A percentile compares a stretch with the other conserved stretches of the same genome.
Conservation (phyloP, 2,329 filamentous ascomycete species). For the Neofusicoccum umdonicola region DNA sequence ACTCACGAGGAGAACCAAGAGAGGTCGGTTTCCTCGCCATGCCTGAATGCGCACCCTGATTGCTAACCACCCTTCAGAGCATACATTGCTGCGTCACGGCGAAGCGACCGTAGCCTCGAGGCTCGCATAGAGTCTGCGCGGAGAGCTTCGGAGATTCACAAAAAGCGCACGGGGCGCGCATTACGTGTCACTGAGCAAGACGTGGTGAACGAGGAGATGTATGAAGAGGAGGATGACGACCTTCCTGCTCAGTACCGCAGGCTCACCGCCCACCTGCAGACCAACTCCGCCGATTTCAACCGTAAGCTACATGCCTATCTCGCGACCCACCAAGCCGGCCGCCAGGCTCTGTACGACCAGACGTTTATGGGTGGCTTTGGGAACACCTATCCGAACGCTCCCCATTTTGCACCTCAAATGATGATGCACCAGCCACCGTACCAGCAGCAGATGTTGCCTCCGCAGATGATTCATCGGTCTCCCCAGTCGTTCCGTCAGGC, state of each 20-base stretch:
- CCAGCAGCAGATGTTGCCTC: slow-evolving; percentile 34
- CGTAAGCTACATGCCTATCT: slow-evolving; percentile 60
- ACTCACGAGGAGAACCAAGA: slow-evolving; percentile 82
- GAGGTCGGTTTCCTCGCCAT: slow-evolving; percentile 39
- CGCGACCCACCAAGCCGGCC: slow-evolving; percentile 56
- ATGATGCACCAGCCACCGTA: slow-evolving; percentile 29
- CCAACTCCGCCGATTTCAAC: slow-evolving; percentile 60
- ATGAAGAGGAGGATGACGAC: slow-evolving; percentile 89
- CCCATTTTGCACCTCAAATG: slow-evolving; percentile 42
- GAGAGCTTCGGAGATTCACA: slow-evolving; percentile 87
- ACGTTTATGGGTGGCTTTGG: slow-evolving; percentile 15
- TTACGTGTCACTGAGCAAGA: slow-evolving; percentile 82
- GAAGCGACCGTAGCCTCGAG: slow-evolving; percentile 83
- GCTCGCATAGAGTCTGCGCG: slow-evolving; percentile 83
- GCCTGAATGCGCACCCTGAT: slow-evolving; percentile 1
- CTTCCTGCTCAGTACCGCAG: slow-evolving; percentile 65
- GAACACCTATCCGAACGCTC: slow-evolving; percentile 35
- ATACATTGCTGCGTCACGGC: slow-evolving; percentile 85
- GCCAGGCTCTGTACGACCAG: slow-evolving; percentile 12
- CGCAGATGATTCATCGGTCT: slow-evolving; percentile 32
- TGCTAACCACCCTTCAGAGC: slow-evolving; percentile 54
- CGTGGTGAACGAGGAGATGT: slow-evolving; percentile 90
- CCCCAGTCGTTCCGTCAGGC: slow-evolving; percentile 23
- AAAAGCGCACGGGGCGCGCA: slow-evolving; percentile 77
- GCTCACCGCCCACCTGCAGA: slow-evolving; percentile 62